phyloP scores from a whole-genome alignment of 768 basidiomycete species.

The Gyrodon lividus region DNA sequence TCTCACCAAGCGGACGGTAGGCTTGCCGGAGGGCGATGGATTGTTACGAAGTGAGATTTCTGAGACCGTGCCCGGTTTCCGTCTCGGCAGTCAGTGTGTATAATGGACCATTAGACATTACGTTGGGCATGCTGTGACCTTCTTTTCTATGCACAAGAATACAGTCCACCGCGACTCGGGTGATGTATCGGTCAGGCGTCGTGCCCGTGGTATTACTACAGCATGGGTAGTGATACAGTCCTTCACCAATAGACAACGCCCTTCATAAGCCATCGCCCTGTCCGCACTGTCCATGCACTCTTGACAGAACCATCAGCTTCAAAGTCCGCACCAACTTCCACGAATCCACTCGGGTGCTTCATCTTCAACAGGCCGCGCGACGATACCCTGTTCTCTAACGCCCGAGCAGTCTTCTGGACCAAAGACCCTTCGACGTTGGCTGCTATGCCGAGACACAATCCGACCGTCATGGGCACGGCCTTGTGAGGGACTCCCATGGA shows the following conservation, averaged over 20 bases:
- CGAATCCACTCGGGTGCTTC: slow-evolving; percentile 63
- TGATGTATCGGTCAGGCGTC: not conserved
- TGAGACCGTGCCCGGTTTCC: too few relatives aligned
- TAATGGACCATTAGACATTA: too few relatives aligned
- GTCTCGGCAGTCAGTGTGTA: too few relatives aligned
- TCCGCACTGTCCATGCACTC: slow-evolving; percentile 64
- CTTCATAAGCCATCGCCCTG: slow-evolving; percentile 69
- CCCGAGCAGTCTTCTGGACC: slow-evolving; percentile 44
- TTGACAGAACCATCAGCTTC: slow-evolving; percentile 43
- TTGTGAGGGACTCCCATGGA: slow-evolving; percentile 74
- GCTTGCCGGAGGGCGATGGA: too few relatives aligned
- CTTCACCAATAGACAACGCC: slow-evolving; percentile 66
- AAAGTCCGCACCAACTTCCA: slow-evolving; percentile 65
- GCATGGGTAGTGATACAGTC: not conserved
- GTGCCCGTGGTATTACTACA: not conserved
- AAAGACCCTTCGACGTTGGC: slow-evolving; percentile 53
- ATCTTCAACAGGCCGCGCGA: slow-evolving; percentile 43
- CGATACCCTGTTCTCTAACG: slow-evolving; percentile 10
- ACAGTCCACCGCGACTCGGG: too few relatives aligned
- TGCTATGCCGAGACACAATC: slow-evolving; percentile 66
- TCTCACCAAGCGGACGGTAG: too few relatives aligned
- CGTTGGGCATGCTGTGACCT: too few relatives aligned
- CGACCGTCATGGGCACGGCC: slow-evolving; percentile 74
- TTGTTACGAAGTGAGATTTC: too few relatives aligned
- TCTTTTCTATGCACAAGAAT: too few relatives aligned